phyloP scores from a whole-genome alignment of 2,329 filamentous ascomycete species.

The Nothopassalora personata region DNA sequence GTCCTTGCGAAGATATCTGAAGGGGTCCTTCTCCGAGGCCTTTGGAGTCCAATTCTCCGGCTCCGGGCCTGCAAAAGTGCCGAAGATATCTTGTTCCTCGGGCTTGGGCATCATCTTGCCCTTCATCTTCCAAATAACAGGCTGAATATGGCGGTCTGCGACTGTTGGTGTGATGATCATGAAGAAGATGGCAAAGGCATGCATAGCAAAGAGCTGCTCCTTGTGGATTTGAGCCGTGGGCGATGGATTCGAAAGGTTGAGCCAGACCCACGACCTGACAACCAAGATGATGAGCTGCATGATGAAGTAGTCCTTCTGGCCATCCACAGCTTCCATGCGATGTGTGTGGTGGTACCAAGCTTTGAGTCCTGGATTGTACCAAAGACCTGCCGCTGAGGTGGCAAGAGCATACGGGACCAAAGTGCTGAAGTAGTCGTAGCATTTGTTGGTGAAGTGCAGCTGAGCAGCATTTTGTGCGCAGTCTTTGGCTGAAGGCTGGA shows the following conservation, averaged over 20 bases:
- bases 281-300: conserved; percentile 58
- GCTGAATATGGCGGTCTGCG: conserved; percentile 22
- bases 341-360: conserved; percentile 28
- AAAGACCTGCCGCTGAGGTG: conserved; percentile 22
- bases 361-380: conserved; percentile 32
- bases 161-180: conserved; percentile 39
- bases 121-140: conserved; percentile 27
- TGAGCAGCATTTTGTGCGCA: conserved; percentile 13
- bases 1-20: conserved; percentile 22
- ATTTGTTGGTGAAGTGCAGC: conserved; percentile 18
- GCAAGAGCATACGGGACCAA: conserved; percentile 24
- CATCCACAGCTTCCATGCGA: conserved; percentile 24
- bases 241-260: conserved; percentile 25
- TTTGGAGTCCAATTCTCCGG: conserved; percentile 20
- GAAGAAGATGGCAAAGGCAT: conserved; percentile 51
- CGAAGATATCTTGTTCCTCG: conserved; percentile 26
- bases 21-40: conserved; percentile 26
- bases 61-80: conserved; percentile 24
- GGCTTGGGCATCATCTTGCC: conserved; percentile 32
- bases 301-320: conserved; percentile 59
- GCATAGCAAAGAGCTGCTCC: conserved; percentile 44
- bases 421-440: conserved; percentile 21
- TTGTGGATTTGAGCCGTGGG: conserved; percentile 20
- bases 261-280: conserved; percentile 45
- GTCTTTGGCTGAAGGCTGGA: conserved; percentile 8